phyloP scores from a whole-genome alignment of 2,329 filamentous ascomycete genomes.

The Anthostomella pinea region DNA sequence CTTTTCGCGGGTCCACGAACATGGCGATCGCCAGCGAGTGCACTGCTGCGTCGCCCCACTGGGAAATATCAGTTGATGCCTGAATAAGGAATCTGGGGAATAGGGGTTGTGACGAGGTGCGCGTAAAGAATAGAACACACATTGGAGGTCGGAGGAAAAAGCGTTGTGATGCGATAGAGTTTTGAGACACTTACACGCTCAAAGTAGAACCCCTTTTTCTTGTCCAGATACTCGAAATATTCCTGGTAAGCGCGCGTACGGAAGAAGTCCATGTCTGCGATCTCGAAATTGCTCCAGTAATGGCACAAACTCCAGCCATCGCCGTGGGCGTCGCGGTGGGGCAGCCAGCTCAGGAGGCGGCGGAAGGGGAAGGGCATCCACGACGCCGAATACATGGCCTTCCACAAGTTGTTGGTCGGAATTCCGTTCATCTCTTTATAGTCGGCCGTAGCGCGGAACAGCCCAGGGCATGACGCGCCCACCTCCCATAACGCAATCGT shows the following conservation, averaged over 20 bases:
- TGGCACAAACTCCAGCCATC: constrained; percentile 45
- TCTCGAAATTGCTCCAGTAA: constrained; percentile 49
- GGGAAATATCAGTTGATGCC: constrained; percentile 10
- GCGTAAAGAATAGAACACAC: no score
- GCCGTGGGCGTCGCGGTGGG: constrained; percentile 37
- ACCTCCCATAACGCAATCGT: constrained; percentile 44
- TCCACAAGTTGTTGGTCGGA: constrained; percentile 38
- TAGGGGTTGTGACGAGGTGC: neutral
- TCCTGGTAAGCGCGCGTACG: constrained; percentile 39
- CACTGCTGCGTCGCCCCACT: constrained; percentile 45
- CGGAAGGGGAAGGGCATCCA: constrained; percentile 43
- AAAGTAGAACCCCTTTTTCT: constrained; percentile 41
- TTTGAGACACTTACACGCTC: constrained; percentile 35
- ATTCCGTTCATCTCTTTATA: constrained; percentile 39
- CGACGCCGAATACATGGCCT: constrained; percentile 38
- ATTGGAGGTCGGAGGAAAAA: no score
- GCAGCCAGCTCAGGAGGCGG: constrained; percentile 34
- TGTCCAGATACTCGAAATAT: constrained; percentile 40
- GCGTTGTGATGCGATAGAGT: neutral
- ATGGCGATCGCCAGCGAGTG: constrained; percentile 43
- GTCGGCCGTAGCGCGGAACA: constrained; percentile 40
- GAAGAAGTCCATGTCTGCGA: constrained; percentile 45
- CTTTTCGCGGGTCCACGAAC: constrained; percentile 37
- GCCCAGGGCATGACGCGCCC: constrained; percentile 38
- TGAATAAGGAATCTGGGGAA: neutral